These are phyloP conservation scores for Epichloe aotearoae DNA, from an alignment of 2,329 filamentous ascomycete genomes.

Conservation along the genomic window DNA sequence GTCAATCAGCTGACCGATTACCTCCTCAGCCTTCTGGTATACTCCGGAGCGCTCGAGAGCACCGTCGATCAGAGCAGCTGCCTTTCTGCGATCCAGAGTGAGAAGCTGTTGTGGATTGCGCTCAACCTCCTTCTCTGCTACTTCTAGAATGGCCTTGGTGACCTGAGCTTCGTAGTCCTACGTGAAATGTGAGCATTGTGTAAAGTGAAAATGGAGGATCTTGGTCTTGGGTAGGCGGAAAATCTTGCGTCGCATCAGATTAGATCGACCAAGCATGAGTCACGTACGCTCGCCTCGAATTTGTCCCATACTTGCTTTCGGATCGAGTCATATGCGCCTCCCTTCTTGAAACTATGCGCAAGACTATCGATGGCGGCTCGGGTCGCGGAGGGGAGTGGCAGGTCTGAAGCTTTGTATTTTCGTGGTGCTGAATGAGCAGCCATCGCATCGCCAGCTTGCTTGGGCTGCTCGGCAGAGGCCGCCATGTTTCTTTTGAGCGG, in stretches of 20 bases:
- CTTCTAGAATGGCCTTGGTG: constrained; percentile 50
- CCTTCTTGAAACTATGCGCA: constrained; percentile 75
- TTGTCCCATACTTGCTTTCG: constrained; percentile 67
- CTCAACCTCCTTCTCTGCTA: constrained; percentile 63
- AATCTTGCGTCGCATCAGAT: no score
- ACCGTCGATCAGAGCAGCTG: constrained; percentile 63
- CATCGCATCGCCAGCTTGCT: constrained; percentile 9
- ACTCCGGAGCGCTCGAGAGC: constrained; percentile 64
- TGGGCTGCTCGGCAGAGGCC: constrained; percentile 13
- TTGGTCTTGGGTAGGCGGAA: constrained; percentile 9
- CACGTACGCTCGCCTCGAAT: constrained; percentile 51
- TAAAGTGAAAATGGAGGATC: not conserved
- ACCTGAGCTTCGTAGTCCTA: constrained; percentile 60
- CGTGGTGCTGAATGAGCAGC: constrained; percentile 11
- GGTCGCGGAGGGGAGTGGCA: constrained; percentile 59
- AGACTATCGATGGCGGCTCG: constrained; percentile 60
- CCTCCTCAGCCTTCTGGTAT: constrained; percentile 56
- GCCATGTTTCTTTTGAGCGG: constrained; percentile 11
- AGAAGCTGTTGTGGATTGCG: constrained; percentile 59
- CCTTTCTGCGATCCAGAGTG: constrained; percentile 59
- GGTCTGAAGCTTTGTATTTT: constrained; percentile 60
- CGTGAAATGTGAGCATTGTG: constrained; percentile 1
- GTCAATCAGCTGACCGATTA: constrained; percentile 56
- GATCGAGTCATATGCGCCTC: constrained; percentile 67
- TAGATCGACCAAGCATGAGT: not conserved